A percentile compares a stretch with the other conserved stretches of the same genome.
These are phyloP conservation scores for Russula sp. DNA, from an alignment of 768 basidiomycete species.

Conservation along the genomic window DNA sequence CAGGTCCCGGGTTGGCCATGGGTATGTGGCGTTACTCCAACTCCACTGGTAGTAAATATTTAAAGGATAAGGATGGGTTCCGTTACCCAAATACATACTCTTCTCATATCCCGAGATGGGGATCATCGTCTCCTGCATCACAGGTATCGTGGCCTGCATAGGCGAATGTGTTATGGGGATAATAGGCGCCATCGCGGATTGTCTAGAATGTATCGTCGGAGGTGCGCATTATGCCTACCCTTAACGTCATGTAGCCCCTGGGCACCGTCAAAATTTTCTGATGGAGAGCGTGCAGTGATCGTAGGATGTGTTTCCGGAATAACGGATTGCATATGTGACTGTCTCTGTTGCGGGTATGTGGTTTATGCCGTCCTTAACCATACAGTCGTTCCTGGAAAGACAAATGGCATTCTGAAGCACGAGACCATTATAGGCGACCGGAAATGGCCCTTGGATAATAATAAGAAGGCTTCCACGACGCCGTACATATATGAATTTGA, in stretches of 20 bases:
- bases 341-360: conserved; percentile 38
- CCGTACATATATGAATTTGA: neutral
- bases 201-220: conserved; percentile 41
- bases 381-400: neutral
- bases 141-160: conserved; percentile 33
- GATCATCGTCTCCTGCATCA: conserved; percentile 15
- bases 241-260: neutral
- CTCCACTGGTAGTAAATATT: neutral
- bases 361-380: neutral
- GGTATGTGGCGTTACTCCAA: too few species aligned
- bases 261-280: neutral
- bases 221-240: conserved; percentile 25
- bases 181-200: conserved; percentile 34
- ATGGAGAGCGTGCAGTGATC: conserved; percentile 29
- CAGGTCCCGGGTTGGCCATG: too few species aligned
- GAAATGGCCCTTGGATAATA: neutral
- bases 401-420: neutral
- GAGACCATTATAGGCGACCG: neutral
- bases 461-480: conserved; percentile 10
- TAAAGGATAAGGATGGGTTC: neutral
- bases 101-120: conserved; percentile 1
- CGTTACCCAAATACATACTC: neutral
- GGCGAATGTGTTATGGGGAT: conserved; percentile 37
- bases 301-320: conserved; percentile 35
- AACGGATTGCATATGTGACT: conserved; percentile 37